These are phyloP conservation scores for Anthoceros angustus DNA, from an alignment of 225 moss, liverwort and hornwort genomes.

Conservation along the genomic window DNA sequence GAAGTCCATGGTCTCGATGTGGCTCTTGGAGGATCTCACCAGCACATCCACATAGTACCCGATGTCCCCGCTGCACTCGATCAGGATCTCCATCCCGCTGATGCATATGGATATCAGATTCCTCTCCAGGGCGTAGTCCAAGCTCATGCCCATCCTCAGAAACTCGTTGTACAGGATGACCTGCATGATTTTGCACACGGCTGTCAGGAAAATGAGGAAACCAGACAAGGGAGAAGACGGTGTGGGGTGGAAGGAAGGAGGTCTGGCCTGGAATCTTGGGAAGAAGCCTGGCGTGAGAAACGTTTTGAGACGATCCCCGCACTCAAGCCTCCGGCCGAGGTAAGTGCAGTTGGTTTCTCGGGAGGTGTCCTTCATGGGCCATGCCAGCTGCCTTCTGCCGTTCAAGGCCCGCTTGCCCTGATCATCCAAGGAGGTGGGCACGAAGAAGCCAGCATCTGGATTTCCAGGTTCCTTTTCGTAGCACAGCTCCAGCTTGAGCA, in stretches of 20 bases:
- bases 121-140: conserved; percentile 8
- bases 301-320: conserved; percentile 14
- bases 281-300: conserved; percentile 22
- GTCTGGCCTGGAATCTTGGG: conserved; percentile 16
- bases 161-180: conserved; percentile 15
- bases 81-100: conserved; percentile 16
- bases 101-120: conserved; percentile 11
- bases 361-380: conserved; percentile 4
- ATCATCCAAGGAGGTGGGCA: conserved; percentile 13
- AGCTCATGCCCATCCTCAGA: not conserved
- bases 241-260: not conserved
- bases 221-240: not conserved
- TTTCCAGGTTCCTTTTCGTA: conserved; percentile 7
- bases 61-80: conserved; percentile 3
- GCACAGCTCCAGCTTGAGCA: conserved; percentile 24
- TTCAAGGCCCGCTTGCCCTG: not conserved
- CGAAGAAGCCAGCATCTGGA: conserved; percentile 5
- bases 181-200: conserved; percentile 6
- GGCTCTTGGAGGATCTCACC: not conserved
- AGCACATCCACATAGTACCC: not conserved
- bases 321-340: conserved; percentile 15
- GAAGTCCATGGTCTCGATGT: not conserved
- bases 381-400: conserved; percentile 12
- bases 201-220: not conserved
- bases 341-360: not conserved